A percentile compares a stretch with the other conserved stretches of the same genome.
phyloP scores from a whole-genome alignment of 352 stramenopile genomes.

The Phytophthora podocarpi region DNA sequence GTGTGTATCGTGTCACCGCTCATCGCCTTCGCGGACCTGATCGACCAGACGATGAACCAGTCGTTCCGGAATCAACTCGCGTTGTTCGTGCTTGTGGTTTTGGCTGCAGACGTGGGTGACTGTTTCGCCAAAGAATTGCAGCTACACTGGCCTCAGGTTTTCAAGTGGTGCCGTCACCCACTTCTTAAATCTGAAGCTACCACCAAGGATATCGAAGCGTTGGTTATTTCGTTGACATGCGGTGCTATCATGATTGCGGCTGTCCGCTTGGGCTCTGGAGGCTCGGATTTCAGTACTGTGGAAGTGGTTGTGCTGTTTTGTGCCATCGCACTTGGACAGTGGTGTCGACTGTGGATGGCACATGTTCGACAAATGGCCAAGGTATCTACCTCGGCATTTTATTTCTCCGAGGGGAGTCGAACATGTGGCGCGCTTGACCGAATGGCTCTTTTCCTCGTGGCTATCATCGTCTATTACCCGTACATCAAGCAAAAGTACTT shows the following conservation, averaged over 20 bases:
- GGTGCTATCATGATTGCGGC: conserved; percentile 40
- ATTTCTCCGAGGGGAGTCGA: conserved; percentile 35
- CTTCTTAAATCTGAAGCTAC: conserved; percentile 31
- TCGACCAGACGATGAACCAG: conserved; percentile 42
- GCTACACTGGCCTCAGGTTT: conserved; percentile 31
- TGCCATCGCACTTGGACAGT: conserved; percentile 45
- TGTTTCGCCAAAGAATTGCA: conserved; percentile 27
- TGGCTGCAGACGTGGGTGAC: conserved; percentile 50
- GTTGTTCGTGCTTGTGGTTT: conserved; percentile 53
- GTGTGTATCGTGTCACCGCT: conserved; percentile 47
- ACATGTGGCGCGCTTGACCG: conserved; percentile 50
- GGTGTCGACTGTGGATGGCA: conserved; percentile 40
- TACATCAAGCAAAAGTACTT: conserved; percentile 52
- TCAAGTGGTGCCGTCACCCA: conserved; percentile 21
- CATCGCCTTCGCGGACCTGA: conserved; percentile 48
- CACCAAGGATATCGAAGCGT: conserved; percentile 36
- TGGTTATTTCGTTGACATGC: conserved; percentile 37
- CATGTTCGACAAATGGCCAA: conserved; percentile 51
- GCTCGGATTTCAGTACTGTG: conserved; percentile 27
- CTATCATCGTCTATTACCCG: conserved; percentile 54
- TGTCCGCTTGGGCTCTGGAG: conserved; percentile 30
- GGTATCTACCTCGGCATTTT: conserved; percentile 52
- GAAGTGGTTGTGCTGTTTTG: conserved; percentile 52
- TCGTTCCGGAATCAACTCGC: conserved; percentile 44
- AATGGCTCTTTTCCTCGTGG: conserved; percentile 49